phyloP scores from a whole-genome alignment of 148 eudicot species.

The Polygonum maritimum region DNA sequence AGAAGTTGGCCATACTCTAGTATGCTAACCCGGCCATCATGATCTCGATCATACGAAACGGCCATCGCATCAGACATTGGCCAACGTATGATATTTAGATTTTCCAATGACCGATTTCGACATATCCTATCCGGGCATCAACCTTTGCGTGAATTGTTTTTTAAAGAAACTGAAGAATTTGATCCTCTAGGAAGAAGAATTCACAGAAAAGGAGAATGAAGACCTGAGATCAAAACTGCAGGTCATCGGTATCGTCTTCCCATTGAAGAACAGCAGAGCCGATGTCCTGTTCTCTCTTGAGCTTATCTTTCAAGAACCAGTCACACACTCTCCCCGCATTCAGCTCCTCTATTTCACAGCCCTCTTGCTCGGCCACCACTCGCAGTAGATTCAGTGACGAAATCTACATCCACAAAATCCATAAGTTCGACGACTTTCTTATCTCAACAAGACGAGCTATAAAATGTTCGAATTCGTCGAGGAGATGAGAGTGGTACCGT shows the following conservation, averaged over 20 bases:
- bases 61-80: too few relatives aligned
- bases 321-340: slow-evolving; percentile 90
- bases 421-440: not conserved
- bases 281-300: slow-evolving; percentile 69
- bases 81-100: too few relatives aligned
- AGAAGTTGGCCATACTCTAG: too few relatives aligned
- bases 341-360: slow-evolving; percentile 67
- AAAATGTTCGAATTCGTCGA: too few relatives aligned
- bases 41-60: too few relatives aligned
- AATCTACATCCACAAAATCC: slow-evolving; percentile 28
- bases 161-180: too few relatives aligned
- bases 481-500: slow-evolving; percentile 33
- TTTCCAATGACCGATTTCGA: not conserved
- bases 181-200: not conserved
- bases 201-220: not conserved
- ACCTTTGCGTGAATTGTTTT: not conserved
- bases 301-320: slow-evolving; percentile 90
- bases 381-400: slow-evolving; percentile 68
- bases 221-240: slow-evolving; percentile 22
- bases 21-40: too few relatives aligned
- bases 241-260: slow-evolving; percentile 70
- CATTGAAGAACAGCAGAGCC: slow-evolving; percentile 86
- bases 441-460: too few relatives aligned
- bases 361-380: slow-evolving; percentile 80
- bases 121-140: not conserved